Conservation (phyloP, 2,329 filamentous ascomycete species). For the Pyrenophora tritici-repentis region DNA sequence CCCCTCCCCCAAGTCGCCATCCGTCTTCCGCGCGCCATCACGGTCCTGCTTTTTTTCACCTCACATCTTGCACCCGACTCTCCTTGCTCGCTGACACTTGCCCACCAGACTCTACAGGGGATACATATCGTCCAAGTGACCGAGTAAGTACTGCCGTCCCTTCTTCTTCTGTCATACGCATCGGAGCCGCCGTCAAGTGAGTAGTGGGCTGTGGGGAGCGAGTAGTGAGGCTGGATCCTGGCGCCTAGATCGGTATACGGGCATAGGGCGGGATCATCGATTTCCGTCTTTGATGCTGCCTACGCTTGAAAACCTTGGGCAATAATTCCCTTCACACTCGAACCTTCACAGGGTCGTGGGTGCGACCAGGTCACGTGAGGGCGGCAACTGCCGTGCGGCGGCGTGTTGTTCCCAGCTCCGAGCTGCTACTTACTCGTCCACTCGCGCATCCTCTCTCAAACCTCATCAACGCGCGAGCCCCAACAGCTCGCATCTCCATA, state of each 20-base stretch:
- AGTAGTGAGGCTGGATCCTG: background rate
- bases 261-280: background rate
- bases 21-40: constrained; percentile 29
- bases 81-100: constrained; percentile 25
- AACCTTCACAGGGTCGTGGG: background rate
- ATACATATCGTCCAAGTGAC: constrained; percentile 33
- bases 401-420: constrained; percentile 24
- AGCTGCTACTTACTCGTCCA: constrained; percentile 22
- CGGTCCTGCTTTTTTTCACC: constrained; percentile 26
- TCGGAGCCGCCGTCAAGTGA: background rate
- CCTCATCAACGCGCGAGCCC: constrained; percentile 34
- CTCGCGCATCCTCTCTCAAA: constrained; percentile 28
- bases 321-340: constrained; percentile 1
- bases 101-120: constrained; percentile 25
- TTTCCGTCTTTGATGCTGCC: background rate
- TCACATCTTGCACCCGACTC: constrained; percentile 16
- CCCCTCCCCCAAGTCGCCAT: constrained; percentile 18
- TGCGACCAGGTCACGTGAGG: constrained; percentile 18
- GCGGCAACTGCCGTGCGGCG: constrained; percentile 26
- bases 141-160: constrained; percentile 25
- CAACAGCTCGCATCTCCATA: constrained; percentile 18
- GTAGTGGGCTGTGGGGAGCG: constrained; percentile 5
- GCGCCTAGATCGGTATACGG: background rate
- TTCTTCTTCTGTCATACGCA: constrained; percentile 6
- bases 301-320: background rate